Evolutionary conservation across 805 yeast genomes (phyloP).

Genomic region (Barnettozyma sucrosica): DNA sequence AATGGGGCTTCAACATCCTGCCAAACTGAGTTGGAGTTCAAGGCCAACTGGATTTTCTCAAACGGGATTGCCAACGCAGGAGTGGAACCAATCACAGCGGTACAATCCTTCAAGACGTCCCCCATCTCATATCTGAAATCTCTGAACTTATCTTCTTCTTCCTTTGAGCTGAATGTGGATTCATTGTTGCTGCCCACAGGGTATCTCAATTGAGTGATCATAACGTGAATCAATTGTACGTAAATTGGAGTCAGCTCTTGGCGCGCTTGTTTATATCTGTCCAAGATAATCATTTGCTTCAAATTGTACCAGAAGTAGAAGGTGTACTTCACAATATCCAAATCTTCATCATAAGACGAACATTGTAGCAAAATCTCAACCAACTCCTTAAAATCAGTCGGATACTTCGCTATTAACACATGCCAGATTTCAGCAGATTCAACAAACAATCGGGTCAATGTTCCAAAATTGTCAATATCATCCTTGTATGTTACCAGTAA

Average conservation of each 20-base stretch:
- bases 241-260: conserved; percentile 48
- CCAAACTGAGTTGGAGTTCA: conserved; percentile 45
- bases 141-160: conserved; percentile 86
- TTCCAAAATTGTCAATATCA: conserved; percentile 52
- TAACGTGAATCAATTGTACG: conserved; percentile 49
- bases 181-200: conserved; percentile 45
- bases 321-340: conserved; percentile 85
- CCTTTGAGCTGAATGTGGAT: conserved; percentile 61
- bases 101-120: conserved; percentile 93
- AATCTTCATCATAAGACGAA: conserved; percentile 69
- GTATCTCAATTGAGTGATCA: conserved; percentile 67
- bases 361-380: conserved; percentile 69
- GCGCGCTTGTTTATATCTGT: conserved; percentile 50
- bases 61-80: conserved; percentile 69
- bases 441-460: conserved; percentile 70
- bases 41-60: conserved; percentile 41
- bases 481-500: conserved; percentile 37
- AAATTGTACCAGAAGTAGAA: conserved; percentile 88
- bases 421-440: conserved; percentile 98
- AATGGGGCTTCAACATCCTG: conserved; percentile 86
- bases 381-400: conserved; percentile 62
- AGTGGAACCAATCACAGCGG: conserved; percentile 79
- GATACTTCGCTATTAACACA: conserved; percentile 68
- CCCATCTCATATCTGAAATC: conserved; percentile 97
- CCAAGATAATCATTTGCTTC: conserved; percentile 58